Conservation (phyloP, 2,329 filamentous ascomycete genomes). For the Colletotrichum sublineola region DNA sequence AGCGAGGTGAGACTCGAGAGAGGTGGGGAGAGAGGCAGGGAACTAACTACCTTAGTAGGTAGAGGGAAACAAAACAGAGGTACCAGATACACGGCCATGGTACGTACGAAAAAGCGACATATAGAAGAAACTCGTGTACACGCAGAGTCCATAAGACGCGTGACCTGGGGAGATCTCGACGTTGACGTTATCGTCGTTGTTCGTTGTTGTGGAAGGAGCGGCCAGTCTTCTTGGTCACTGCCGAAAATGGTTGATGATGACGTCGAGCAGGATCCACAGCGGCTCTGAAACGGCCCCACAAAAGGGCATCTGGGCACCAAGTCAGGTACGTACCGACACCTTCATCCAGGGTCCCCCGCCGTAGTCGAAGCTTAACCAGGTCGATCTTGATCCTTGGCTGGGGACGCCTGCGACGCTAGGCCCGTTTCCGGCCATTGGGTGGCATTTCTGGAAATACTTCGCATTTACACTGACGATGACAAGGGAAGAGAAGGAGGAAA, state of each 20-base stretch:
- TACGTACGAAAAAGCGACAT: not conserved
- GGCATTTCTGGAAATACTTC: not conserved
- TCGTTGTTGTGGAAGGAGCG: not conserved
- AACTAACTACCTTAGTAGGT: no score
- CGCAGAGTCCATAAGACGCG: not conserved
- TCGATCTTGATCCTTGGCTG: constrained; percentile 7
- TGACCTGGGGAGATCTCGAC: not conserved
- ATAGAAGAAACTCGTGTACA: not conserved
- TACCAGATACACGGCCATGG: not conserved
- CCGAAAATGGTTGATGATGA: constrained; percentile 16
- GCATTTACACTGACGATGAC: no score
- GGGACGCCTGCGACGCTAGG: not conserved
- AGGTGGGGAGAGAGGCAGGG: no score
- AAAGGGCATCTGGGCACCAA: no score
- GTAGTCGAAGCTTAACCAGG: constrained; percentile 31
- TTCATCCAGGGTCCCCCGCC: constrained; percentile 19
- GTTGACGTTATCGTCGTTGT: constrained; percentile 8
- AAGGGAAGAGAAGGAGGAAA: not conserved
- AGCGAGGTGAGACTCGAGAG: not conserved
- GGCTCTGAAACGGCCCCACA: constrained; percentile 32
- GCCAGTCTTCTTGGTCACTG: not conserved
- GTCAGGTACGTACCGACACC: no score
- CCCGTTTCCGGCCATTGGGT: not conserved
- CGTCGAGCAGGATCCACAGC: constrained; percentile 26
- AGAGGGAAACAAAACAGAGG: no score